Base-by-base conservation (phyloP, 2,329 filamentous ascomycete genomes). In the Fusarium buharicum region DNA sequence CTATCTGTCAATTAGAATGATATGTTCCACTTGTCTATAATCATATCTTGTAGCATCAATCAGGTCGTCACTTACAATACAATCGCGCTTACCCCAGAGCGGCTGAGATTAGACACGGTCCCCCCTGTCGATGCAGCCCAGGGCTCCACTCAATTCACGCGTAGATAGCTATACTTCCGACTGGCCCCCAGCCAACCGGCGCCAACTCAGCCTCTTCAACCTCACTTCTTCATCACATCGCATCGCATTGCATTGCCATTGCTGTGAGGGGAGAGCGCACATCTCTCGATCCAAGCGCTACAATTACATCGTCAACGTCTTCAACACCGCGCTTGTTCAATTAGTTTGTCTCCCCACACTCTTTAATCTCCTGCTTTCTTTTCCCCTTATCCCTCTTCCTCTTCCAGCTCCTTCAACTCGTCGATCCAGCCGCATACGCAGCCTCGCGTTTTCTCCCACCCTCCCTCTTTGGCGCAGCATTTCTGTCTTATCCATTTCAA, bases 331-430 rank as follows among this genome's bases (percentile, higher is more conserved):
- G 66, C 66, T 73, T 68, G 55, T 73, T 68, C 67, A 70, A 68
- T 68, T 70, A 75, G 75, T 77, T 76, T 72, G 75, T 77, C 70
- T 61, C 59, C 59, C 62, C 40, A 62, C 41, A 70, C 58, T 70
- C 69, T 71, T 49, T 50, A 53, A 48, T 49, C 59, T 63, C 59
- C 56, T 63, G 59, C 59, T 59, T 51, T 68, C 55, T 62, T 55
- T 44, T 41, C 59, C 59, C 50, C 53, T 59, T 49, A 47, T 57
- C 53, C 57, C 55, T 59, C 22, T 24, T 24, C 22, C 22, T 24
- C 36, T 63, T 55, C 55, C 59, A 59, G 48, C 49, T 60, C 49
- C 53, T 57, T 45, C 56, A 59, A 51, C 53, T 66, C 52, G 55
- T 63, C 66, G 64, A 63, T 48, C 59, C 56, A 52, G 58, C 56